Conservation (phyloP, 2,329 filamentous ascomycete species). For the Beauveria sp. region DNA sequence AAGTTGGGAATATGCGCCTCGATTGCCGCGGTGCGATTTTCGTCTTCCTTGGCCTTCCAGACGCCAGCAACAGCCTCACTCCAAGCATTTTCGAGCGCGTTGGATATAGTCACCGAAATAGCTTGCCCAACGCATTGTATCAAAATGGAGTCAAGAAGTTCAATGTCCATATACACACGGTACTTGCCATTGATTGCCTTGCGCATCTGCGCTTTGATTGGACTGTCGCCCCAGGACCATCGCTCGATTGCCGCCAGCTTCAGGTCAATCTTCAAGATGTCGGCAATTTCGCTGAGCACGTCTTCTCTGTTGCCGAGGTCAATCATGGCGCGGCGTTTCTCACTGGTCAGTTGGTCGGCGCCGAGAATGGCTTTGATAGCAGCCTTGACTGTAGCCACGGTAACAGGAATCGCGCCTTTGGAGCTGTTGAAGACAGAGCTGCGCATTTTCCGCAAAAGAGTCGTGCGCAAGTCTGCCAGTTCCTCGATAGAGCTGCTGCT, state of each 20-base stretch:
- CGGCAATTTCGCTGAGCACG: conserved; percentile 33
- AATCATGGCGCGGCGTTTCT: conserved; percentile 10
- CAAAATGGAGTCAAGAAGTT: conserved; percentile 36
- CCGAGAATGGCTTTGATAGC: conserved; percentile 7
- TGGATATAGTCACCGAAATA: background rate
- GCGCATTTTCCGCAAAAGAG: background rate
- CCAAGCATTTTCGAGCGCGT: background rate
- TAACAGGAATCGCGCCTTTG: background rate
- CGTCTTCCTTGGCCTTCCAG: conserved; percentile 1
- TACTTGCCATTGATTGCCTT: conserved; percentile 39
- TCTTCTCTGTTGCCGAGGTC: conserved; percentile 6
- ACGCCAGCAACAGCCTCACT: background rate
- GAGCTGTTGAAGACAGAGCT: background rate
- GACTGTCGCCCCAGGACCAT: conserved; percentile 31
- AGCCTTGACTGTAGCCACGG: background rate
- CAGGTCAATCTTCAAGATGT: conserved; percentile 38
- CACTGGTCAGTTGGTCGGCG: conserved; percentile 9
- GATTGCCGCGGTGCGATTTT: background rate
- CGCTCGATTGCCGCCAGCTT: conserved; percentile 21
- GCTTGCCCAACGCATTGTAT: conserved; percentile 31
- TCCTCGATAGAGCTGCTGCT: background rate
- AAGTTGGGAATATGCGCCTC: background rate
- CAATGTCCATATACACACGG: conserved; percentile 47
- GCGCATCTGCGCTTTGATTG: conserved; percentile 30
- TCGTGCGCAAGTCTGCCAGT: background rate